phyloP scores from a whole-genome alignment of 2,329 filamentous ascomycete species.

The Zasmidium citrigriseum region DNA sequence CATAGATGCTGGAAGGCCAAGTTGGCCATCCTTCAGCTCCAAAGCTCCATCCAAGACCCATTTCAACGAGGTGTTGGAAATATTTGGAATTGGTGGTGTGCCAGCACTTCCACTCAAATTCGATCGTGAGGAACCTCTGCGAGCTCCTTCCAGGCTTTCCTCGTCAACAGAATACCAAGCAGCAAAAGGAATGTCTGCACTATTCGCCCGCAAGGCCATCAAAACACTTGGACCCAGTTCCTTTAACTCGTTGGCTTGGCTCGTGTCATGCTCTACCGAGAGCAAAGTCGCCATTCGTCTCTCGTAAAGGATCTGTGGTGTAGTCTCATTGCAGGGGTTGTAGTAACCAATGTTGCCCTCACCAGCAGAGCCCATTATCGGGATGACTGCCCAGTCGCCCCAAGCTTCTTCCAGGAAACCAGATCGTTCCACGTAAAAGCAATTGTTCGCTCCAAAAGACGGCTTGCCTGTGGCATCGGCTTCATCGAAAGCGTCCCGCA shows the following conservation, averaged over 20 bases:
- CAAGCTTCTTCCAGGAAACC: slow-evolving; percentile 18
- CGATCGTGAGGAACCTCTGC: no score
- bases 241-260: not conserved
- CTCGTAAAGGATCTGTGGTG: slow-evolving; percentile 14
- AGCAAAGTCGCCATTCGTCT: slow-evolving; percentile 17
- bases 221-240: slow-evolving; percentile 11
- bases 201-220: slow-evolving; percentile 10
- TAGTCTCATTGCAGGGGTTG: slow-evolving; percentile 13
- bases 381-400: slow-evolving; percentile 12
- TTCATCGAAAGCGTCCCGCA: slow-evolving; percentile 6
- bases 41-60: slow-evolving; percentile 9
- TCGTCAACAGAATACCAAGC: slow-evolving; percentile 11
- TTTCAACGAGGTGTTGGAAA: not conserved
- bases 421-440: slow-evolving; percentile 17
- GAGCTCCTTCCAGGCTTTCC: not conserved
- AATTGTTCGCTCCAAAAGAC: slow-evolving; percentile 10
- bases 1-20: slow-evolving; percentile 5
- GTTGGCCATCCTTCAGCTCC: not conserved
- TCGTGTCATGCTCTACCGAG: slow-evolving; percentile 8
- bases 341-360: slow-evolving; percentile 10
- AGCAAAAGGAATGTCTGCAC: slow-evolving; percentile 18
- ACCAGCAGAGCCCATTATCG: slow-evolving; percentile 5
- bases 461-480: slow-evolving; percentile 14
- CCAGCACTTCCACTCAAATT: no score
- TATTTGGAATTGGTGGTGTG: not conserved